Conservation (phyloP, 768 basidiomycete genomes). For the Leccinum imitatum region DNA sequence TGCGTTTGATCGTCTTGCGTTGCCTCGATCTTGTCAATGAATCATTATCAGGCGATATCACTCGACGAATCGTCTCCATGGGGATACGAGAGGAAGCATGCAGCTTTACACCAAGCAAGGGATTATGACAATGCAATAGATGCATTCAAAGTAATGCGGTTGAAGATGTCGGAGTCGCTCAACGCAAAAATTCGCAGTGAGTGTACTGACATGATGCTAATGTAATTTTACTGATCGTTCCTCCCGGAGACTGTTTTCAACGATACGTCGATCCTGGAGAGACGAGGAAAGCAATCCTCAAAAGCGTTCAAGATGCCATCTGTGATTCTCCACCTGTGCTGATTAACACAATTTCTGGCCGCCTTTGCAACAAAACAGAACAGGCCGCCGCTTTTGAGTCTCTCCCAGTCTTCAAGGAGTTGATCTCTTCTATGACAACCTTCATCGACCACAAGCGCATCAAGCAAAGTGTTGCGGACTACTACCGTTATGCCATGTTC, state of each 20-base stretch:
- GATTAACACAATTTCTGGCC: background rate
- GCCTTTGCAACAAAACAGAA: background rate
- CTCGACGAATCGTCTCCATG: too few species aligned
- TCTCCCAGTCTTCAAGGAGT: background rate
- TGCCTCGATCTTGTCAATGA: too few species aligned
- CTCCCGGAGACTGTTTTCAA: background rate
- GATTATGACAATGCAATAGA: background rate
- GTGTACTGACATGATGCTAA: background rate
- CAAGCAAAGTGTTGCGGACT: background rate
- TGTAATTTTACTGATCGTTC: background rate
- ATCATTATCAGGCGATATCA: too few species aligned
- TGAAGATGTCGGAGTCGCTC: conserved; percentile 3
- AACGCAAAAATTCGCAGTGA: conserved; percentile 1
- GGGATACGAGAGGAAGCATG: background rate
- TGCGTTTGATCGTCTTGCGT: background rate
- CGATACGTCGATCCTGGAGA: background rate
- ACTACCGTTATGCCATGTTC: background rate
- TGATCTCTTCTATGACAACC: background rate
- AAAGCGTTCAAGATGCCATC: background rate
- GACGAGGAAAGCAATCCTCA: background rate
- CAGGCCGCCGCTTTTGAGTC: background rate
- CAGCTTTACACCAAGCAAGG: background rate
- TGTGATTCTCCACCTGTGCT: background rate
- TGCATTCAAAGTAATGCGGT: conserved; percentile 4
- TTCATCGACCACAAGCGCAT: background rate